phyloP scores from a whole-genome alignment of 2,329 filamentous ascomycete genomes.

The Trichoderma arundinaceum region DNA sequence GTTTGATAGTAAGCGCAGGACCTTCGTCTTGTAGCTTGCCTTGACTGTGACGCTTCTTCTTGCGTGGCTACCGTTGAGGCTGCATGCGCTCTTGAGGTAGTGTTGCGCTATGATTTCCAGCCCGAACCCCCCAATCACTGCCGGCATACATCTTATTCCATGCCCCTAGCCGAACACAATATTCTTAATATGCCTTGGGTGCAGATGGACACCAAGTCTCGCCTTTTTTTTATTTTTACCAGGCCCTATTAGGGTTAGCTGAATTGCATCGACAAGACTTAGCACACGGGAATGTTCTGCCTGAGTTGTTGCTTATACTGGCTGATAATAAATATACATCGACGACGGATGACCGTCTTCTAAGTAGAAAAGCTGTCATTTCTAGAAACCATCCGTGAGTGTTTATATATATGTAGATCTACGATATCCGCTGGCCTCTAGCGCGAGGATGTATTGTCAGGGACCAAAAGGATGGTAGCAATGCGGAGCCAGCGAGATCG shows the following conservation, averaged over 20 bases:
- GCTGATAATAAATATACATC: background rate
- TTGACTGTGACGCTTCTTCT: background rate
- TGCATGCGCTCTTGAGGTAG: background rate
- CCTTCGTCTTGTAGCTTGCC: background rate
- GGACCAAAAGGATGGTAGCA: too few relatives aligned
- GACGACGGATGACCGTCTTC: background rate
- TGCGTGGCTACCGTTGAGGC: background rate
- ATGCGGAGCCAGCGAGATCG: too few relatives aligned
- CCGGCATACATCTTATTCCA: background rate
- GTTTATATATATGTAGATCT: too few relatives aligned
- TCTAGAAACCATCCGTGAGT: too few relatives aligned
- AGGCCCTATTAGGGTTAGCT: background rate
- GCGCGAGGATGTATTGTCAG: too few relatives aligned
- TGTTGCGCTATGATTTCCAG: background rate
- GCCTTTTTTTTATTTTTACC: constrained; percentile 12
- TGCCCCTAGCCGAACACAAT: constrained; percentile 5
- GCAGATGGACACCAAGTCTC: background rate
- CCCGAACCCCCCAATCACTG: background rate
- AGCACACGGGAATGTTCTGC: background rate
- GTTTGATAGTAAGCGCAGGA: background rate
- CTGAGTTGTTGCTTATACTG: background rate
- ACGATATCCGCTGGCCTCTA: too few relatives aligned
- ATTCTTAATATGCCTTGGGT: constrained; percentile 7
- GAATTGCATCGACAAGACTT: constrained; percentile 8
- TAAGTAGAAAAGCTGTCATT: background rate